Evolutionary conservation across 495 filamentous ascomycete genomes (phyloP).

Genomic region (Aspergillus bridgeri): DNA sequence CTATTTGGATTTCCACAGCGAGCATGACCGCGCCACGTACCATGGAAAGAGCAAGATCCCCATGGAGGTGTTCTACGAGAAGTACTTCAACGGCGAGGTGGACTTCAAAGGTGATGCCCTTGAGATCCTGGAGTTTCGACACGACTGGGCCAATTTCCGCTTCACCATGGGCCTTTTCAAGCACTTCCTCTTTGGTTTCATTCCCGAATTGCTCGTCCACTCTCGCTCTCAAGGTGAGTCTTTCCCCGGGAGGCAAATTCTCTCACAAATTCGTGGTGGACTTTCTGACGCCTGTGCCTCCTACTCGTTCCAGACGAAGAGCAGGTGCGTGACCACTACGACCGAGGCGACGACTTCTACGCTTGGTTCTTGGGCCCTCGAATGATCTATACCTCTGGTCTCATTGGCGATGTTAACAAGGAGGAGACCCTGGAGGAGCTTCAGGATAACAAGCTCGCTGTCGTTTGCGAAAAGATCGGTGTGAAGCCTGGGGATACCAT

Average conservation of each 20-base stretch:
- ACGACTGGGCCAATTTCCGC: conserved; percentile 68
- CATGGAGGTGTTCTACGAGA: conserved; percentile 65
- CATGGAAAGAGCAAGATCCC: conserved; percentile 61
- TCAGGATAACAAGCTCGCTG: conserved; percentile 67
- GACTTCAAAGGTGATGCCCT: conserved; percentile 63
- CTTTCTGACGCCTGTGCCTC: conserved; percentile 10
- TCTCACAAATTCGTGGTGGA: neutral
- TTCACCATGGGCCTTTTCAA: conserved; percentile 64
- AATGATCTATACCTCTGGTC: conserved; percentile 72
- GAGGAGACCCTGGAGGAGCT: conserved; percentile 66
- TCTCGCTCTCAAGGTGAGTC: conserved; percentile 61
- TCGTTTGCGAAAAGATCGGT: conserved; percentile 71
- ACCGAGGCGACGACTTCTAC: conserved; percentile 73
- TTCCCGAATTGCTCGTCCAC: conserved; percentile 67
- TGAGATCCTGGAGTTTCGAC: conserved; percentile 60
- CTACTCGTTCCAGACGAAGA: conserved; percentile 68
- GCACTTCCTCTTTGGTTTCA: conserved; percentile 65
- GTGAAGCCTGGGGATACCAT: conserved; percentile 58
- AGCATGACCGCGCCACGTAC: conserved; percentile 55
- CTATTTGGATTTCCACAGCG: conserved; percentile 60
- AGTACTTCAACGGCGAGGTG: conserved; percentile 61
- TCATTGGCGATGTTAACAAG: conserved; percentile 62
- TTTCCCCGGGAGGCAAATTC: neutral
- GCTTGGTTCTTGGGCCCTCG: conserved; percentile 70
- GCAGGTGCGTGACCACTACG: conserved; percentile 73